Percentiles rank a stretch among this genome's conserved stretches.
Conservation (phyloP, 2,329 filamentous ascomycete species). For the Colletotrichum ledebouriae region DNA sequence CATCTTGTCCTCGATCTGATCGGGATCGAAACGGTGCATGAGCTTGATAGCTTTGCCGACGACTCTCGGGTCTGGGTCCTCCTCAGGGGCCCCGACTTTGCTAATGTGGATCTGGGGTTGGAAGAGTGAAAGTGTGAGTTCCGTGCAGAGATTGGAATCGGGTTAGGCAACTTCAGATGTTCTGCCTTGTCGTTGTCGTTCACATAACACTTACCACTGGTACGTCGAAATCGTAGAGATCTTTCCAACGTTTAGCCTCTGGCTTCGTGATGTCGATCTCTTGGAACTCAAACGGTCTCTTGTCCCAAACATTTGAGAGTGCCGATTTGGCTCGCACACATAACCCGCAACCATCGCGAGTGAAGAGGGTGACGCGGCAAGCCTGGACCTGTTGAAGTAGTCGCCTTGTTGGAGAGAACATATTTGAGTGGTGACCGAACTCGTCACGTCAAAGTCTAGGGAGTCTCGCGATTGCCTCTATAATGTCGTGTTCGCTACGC, state of each 20-base stretch:
- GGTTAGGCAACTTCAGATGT: conserved; percentile 14
- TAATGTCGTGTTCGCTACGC: background rate
- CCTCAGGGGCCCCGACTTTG: conserved; percentile 64
- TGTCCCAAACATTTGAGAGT: conserved; percentile 76
- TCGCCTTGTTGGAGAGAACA: conserved; percentile 63
- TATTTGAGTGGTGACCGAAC: conserved; percentile 47
- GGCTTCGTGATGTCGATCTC: conserved; percentile 79
- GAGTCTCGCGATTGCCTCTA: conserved; percentile 11
- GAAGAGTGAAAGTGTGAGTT: background rate
- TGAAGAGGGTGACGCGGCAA: conserved; percentile 81
- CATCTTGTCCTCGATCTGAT: conserved; percentile 78
- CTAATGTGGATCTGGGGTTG: conserved; percentile 70
- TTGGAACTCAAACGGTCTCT: conserved; percentile 74
- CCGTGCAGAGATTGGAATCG: background rate
- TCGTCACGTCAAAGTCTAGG: background rate
- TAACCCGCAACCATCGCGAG: conserved; percentile 77
- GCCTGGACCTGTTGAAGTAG: conserved; percentile 59
- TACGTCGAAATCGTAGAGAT: conserved; percentile 84
- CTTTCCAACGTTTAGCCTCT: conserved; percentile 74
- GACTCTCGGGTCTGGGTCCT: conserved; percentile 66
- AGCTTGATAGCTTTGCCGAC: conserved; percentile 75
- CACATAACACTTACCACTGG: conserved; percentile 72
- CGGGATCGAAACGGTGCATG: conserved; percentile 81
- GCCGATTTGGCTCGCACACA: conserved; percentile 78
- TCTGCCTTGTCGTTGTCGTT: background rate